Evolutionary conservation across 345 rosid species (phyloP).

Genomic region (Noccaea caerulescens): DNA sequence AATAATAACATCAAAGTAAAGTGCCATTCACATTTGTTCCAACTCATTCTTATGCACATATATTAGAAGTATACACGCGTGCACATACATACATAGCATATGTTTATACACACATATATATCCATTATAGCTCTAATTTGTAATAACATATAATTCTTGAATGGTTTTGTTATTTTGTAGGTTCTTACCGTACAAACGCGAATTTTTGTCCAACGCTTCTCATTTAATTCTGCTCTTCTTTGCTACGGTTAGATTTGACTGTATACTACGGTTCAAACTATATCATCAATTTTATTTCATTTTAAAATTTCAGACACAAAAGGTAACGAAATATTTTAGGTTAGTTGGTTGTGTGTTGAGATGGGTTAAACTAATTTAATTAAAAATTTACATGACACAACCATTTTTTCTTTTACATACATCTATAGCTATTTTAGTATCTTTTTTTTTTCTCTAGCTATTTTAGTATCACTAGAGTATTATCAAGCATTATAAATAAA

Average conservation of each 20-base stretch:
- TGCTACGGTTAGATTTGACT: background rate
- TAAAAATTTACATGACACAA: background rate
- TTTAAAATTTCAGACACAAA: background rate
- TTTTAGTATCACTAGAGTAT: background rate
- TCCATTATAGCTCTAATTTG: background rate
- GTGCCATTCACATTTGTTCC: slow-evolving; percentile 45
- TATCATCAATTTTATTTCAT: background rate
- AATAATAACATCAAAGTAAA: slow-evolving; percentile 38
- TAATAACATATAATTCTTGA: background rate
- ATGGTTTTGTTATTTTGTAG: background rate
- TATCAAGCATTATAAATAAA: background rate
- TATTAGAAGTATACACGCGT: background rate
- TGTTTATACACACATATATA: background rate
- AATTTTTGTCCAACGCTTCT: background rate
- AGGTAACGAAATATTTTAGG: background rate
- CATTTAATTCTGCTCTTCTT: background rate
- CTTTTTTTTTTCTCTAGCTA: background rate
- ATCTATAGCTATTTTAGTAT: background rate
- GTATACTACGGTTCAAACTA: background rate
- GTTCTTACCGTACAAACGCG: background rate
- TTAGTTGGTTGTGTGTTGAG: slow-evolving; percentile 26
- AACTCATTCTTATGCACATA: slow-evolving; percentile 43
- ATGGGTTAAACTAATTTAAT: background rate
- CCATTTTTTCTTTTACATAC: background rate
- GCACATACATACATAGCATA: background rate